Conservation (phyloP, 805 yeast species). For the Kuraishia piskuri region DNA sequence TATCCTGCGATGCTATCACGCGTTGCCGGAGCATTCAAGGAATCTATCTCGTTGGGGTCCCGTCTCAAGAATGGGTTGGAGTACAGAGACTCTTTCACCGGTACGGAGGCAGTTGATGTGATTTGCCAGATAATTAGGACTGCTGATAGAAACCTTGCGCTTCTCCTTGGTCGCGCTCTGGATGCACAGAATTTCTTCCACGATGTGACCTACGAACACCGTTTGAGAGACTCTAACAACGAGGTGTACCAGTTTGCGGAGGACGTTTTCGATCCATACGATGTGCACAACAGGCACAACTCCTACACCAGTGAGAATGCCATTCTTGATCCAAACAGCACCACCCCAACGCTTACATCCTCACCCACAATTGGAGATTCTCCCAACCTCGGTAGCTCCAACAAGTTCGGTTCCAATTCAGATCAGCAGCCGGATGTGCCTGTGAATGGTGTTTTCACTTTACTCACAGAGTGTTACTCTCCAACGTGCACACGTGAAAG, state of each 20-base stretch:
- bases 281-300: slow-evolving; percentile 4
- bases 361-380: not conserved
- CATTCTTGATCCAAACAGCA: not conserved
- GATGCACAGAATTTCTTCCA: slow-evolving; percentile 94
- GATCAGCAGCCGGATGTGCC: slow-evolving; percentile 3
- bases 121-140: slow-evolving; percentile 80
- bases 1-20: slow-evolving; percentile 86
- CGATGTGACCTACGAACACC: slow-evolving; percentile 91
- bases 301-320: slow-evolving; percentile 3
- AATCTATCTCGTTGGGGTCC: slow-evolving; percentile 60
- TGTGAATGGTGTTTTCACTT: slow-evolving; percentile 88
- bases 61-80: slow-evolving; percentile 85
- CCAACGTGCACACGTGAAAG: slow-evolving; percentile 90
- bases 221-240: slow-evolving; percentile 76
- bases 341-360: not conserved
- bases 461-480: slow-evolving; percentile 90
- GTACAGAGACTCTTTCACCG: slow-evolving; percentile 89
- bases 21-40: slow-evolving; percentile 74
- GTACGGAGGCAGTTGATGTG: slow-evolving; percentile 89
- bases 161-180: slow-evolving; percentile 80
- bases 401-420: not conserved
- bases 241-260: slow-evolving; percentile 84
- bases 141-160: slow-evolving; percentile 83
- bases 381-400: not conserved
- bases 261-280: slow-evolving; percentile 26